Evolutionary conservation across 805 yeast genomes (phyloP), one percentile per base, ranked within the genome.

Genomic region (Phaffomyces opuntiae): DNA sequence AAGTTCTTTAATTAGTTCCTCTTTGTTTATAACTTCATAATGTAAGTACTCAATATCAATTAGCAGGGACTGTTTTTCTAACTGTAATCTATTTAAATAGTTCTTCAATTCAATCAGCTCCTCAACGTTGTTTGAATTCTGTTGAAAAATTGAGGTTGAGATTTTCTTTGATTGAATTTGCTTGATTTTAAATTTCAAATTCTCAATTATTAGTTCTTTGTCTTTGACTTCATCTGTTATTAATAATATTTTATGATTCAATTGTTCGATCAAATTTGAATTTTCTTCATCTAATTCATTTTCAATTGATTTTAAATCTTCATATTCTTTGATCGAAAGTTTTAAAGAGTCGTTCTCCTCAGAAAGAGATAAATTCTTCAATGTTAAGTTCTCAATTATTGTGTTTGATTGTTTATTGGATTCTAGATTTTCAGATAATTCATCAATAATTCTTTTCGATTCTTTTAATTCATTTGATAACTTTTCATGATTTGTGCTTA

Each of bases 281-380:
- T 73, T 77, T 27, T 63, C 59, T 17, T 65, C 68, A 42, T 76
- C 80, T 33, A 78, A 54, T 40, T 75, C 76, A 37, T 62, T 66
- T 45, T 79, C 78, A 13, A 80, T 55, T 29, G 67, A 70, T 45
- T 73, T 74, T 31, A 80, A 52, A 46, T 76, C 80, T 36, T 72
- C 74, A 21, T 77, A 56, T 36, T 76, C 80, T 1, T 62, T 55
- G 0, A 80, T 55, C 2, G 74, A 67, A 5, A 50, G 47, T 25
- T 64, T 60, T n/a, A 77, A 54, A 3, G 49, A 46, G 0, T 47
- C 40, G 4, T 77, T 60, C 38, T 68, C 61, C 4, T 55, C 56
- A 9, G 49, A 51, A 2, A 78, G 61, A n/a, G 55, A 60, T 3
- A 56, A 48, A 49, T 68, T 75, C 41, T 67, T 53, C 16, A 53